These are phyloP conservation scores for Calonectria leucothoes DNA, from an alignment of 2,329 filamentous ascomycete genomes.

Conservation along the genomic window DNA sequence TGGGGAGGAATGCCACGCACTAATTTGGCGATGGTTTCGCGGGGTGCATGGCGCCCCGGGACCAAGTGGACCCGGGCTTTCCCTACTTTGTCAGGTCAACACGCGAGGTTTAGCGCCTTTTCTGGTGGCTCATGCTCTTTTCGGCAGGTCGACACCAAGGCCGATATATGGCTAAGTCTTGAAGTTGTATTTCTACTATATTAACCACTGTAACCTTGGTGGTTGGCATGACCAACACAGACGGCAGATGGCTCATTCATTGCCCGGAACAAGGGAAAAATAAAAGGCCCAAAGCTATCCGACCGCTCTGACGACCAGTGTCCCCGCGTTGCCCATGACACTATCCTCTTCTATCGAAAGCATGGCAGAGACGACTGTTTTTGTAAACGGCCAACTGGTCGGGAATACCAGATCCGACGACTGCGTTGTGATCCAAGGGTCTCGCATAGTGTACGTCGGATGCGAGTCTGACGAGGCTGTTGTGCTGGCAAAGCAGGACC, in stretches of 20 bases:
- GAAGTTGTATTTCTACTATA: neutral
- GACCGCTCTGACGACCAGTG: too few species aligned
- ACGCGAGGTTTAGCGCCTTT: neutral
- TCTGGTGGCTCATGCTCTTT: neutral
- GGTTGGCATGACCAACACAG: too few species aligned
- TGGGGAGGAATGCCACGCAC: neutral
- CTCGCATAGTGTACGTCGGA: conserved; percentile 25
- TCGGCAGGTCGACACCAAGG: neutral
- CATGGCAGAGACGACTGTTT: neutral
- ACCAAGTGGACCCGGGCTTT: neutral
- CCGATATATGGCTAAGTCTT: too few species aligned
- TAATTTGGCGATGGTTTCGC: neutral
- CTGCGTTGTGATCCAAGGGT: conserved; percentile 16
- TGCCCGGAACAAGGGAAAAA: too few species aligned
- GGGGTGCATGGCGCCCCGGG: neutral
- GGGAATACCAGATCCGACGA: neutral
- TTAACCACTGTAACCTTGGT: too few species aligned
- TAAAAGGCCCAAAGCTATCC: neutral
- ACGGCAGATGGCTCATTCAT: too few species aligned
- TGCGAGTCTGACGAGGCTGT: neutral
- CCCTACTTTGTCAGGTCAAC: neutral
- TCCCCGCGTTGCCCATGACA: neutral
- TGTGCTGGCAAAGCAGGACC: neutral
- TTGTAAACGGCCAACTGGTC: neutral
- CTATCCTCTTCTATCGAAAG: neutral